These are phyloP conservation scores for Kokia cookei DNA, from an alignment of 441 rosid genomes.

Conservation along the genomic window DNA sequence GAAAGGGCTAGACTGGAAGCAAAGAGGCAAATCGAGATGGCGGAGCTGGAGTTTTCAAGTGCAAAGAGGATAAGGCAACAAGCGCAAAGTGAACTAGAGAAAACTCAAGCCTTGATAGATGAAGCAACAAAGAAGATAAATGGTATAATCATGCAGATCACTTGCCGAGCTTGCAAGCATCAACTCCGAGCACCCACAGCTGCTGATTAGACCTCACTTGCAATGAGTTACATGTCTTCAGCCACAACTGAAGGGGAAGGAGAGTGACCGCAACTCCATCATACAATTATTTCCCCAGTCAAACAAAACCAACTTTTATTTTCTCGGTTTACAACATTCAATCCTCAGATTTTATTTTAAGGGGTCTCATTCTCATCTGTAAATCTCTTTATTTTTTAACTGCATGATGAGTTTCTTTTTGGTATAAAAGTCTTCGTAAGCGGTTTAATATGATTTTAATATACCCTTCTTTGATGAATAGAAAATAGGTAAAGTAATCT, in stretches of 20 bases:
- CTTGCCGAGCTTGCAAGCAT: slow-evolving; percentile 83
- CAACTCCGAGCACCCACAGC: slow-evolving; percentile 45
- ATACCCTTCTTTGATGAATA: slow-evolving; percentile 13
- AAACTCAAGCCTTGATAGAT: slow-evolving; percentile 62
- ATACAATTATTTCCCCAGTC: not conserved
- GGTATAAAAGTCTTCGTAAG: slow-evolving; percentile 7
- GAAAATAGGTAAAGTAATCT: not conserved
- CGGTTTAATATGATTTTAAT: slow-evolving; percentile 7
- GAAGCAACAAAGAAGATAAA: slow-evolving; percentile 70
- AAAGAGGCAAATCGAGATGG: slow-evolving; percentile 79
- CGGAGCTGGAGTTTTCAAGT: slow-evolving; percentile 71
- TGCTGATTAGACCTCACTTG: slow-evolving; percentile 66
- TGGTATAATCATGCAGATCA: slow-evolving; percentile 63
- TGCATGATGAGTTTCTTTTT: slow-evolving; percentile 16
- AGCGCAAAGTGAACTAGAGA: slow-evolving; percentile 79
- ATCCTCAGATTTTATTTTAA: too few relatives aligned
- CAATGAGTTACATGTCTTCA: slow-evolving; percentile 83
- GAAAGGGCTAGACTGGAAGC: slow-evolving; percentile 80
- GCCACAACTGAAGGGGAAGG: slow-evolving; percentile 77
- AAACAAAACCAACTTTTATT: not conserved
- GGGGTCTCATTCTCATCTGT: too few relatives aligned
- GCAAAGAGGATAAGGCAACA: slow-evolving; percentile 86
- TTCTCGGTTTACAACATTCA: not conserved
- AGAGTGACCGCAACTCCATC: slow-evolving; percentile 18
- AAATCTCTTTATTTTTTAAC: slow-evolving; percentile 2